phyloP scores from a whole-genome alignment of 345 rosid species.

The Salix caprea region DNA sequence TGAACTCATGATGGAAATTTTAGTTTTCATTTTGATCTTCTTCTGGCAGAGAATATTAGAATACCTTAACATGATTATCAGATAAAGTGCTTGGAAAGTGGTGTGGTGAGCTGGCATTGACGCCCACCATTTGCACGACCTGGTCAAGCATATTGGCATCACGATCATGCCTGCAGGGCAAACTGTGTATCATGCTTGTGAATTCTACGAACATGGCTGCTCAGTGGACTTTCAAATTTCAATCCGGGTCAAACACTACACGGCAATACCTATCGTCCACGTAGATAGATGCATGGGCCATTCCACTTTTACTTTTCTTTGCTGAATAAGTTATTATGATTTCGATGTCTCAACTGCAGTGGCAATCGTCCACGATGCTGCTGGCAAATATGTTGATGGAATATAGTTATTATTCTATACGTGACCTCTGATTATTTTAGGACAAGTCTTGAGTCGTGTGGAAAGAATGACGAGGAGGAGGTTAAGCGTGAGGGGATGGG shows the following conservation, averaged over 20 bases:
- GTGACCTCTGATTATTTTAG: too few species aligned
- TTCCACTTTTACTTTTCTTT: too few species aligned
- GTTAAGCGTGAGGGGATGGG: not conserved
- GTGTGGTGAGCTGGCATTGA: not conserved
- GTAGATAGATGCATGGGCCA: not conserved
- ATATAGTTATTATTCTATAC: too few species aligned
- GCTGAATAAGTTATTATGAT: not conserved
- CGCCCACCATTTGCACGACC: not conserved
- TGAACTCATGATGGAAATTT: not conserved
- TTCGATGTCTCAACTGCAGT: too few species aligned
- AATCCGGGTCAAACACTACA: not conserved
- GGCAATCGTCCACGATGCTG: not conserved
- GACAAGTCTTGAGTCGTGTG: too few species aligned
- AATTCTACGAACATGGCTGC: not conserved
- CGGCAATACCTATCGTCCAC: not conserved
- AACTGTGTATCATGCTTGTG: not conserved
- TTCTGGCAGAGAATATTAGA: not conserved
- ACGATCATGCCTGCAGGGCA: not conserved
- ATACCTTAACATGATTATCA: too few species aligned
- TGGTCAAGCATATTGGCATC: not conserved
- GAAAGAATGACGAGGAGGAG: not conserved
- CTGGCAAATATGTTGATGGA: too few species aligned
- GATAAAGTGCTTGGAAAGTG: not conserved
- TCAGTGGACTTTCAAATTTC: not conserved
- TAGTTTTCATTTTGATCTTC: not conserved